These are phyloP conservation scores for Picea glauca DNA, from an alignment of 75 land plant genomes.

Conservation along the genomic window DNA sequence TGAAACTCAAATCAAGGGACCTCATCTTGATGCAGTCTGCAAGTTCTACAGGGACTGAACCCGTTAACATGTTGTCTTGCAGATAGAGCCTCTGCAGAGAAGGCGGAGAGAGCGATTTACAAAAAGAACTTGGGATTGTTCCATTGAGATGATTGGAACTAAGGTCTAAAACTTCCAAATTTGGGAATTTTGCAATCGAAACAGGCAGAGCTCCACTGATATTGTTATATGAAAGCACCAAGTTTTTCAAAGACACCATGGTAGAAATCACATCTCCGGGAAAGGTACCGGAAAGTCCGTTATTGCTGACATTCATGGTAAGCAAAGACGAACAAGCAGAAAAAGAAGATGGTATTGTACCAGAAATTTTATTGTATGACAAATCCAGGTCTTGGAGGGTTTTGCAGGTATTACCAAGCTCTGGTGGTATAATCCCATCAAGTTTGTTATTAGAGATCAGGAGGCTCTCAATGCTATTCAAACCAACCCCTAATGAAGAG, in stretches of 20 bases:
- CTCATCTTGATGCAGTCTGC: constrained; percentile 50
- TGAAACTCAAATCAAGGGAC: constrained; percentile 72
- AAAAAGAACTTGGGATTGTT: constrained; percentile 32
- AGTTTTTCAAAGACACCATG: not conserved
- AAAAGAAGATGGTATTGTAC: constrained; percentile 21
- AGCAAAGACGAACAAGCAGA: constrained; percentile 11
- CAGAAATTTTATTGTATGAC: constrained; percentile 18
- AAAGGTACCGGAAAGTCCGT: constrained; percentile 21
- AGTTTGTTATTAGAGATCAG: constrained; percentile 26
- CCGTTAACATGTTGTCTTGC: constrained; percentile 46
- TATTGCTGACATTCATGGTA: constrained; percentile 24
- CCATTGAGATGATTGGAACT: constrained; percentile 65
- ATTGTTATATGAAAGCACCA: constrained; percentile 10
- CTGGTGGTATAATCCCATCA: constrained; percentile 22
- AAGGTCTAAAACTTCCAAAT: constrained; percentile 56
- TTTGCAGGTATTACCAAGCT: constrained; percentile 21
- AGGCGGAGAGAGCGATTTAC: constrained; percentile 14
- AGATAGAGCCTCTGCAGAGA: constrained; percentile 49
- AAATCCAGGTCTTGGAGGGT: constrained; percentile 17
- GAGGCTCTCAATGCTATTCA: constrained; percentile 15
- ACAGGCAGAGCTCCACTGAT: constrained; percentile 17
- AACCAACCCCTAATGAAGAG: constrained; percentile 17
- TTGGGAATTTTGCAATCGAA: constrained; percentile 23
- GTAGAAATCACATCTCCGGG: constrained; percentile 10
- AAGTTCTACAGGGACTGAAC: constrained; percentile 40